Evolutionary conservation across 345 rosid species (phyloP).

Genomic region (Melastoma malabathricum): DNA sequence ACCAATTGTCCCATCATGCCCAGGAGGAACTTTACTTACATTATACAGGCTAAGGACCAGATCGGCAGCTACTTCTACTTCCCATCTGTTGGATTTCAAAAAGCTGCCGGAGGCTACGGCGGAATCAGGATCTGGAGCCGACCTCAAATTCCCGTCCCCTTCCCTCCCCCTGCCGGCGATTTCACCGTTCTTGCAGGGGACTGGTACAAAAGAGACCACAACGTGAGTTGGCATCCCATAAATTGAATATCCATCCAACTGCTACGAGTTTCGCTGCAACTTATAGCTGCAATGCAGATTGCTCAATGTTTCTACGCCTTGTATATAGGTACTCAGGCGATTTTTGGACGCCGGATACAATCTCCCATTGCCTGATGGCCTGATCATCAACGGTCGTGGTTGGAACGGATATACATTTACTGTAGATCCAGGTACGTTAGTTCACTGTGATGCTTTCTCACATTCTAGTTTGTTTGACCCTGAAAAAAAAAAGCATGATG

Average conservation of each 20-base stretch:
- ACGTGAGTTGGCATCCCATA: too few relatives aligned
- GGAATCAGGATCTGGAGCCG: slow-evolving; percentile 77
- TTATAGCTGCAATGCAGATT: too few relatives aligned
- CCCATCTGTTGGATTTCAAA: slow-evolving; percentile 79
- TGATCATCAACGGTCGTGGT: slow-evolving; percentile 89
- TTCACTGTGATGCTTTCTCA: not conserved
- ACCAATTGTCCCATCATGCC: slow-evolving; percentile 90
- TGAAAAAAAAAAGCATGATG: not conserved
- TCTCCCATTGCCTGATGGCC: slow-evolving; percentile 69
- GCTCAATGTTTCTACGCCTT: too few relatives aligned
- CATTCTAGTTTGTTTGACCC: not conserved
- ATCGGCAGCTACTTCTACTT: slow-evolving; percentile 83
- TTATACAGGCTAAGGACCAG: slow-evolving; percentile 81
- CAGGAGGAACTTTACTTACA: slow-evolving; percentile 67
- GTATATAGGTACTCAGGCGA: slow-evolving; percentile 18
- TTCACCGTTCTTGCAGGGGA: slow-evolving; percentile 69
- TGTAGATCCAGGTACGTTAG: slow-evolving; percentile 49
- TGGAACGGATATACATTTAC: slow-evolving; percentile 59
- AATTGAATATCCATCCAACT: too few relatives aligned
- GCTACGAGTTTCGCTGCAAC: too few relatives aligned
- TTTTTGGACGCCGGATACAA: slow-evolving; percentile 43
- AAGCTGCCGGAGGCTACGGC: slow-evolving; percentile 91
- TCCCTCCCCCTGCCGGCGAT: slow-evolving; percentile 59
- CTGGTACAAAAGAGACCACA: slow-evolving; percentile 48
- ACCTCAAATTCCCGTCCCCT: slow-evolving; percentile 76